Evolutionary conservation across 345 rosid genomes (phyloP), one percentile per base, ranked within the genome.

Genomic region (Hibiscus mutabilis): DNA sequence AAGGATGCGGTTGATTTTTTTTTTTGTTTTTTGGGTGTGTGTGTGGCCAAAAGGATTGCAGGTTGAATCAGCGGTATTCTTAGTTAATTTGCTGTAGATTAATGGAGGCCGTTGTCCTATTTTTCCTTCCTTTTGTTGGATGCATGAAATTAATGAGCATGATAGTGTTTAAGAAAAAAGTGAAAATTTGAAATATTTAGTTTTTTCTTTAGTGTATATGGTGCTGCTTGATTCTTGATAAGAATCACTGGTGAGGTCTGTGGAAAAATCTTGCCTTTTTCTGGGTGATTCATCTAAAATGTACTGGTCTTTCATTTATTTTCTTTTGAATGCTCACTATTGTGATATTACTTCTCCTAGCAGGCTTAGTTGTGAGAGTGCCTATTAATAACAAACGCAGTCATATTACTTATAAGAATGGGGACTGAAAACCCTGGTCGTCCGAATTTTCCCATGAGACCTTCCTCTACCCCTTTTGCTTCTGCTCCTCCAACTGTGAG

Each of bases 381-480:
- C 73, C 16, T 35, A 22, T 77, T 73, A 12, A 37, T 46, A 21
- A 64, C 73, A 46, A 65, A 65, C 29, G 8, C 22, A 61, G 24
- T 55, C 10, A 4, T 75, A 46, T 37, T 31, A 58, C 53, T 76
- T 70, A 55, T 78, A 73, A 25, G 74, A 60, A 91, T 93, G 97
- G 87, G 84, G 74, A 82, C 87, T 57, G 90, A 91, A 71, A 86
- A 91, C 63, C 86, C 85, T 13, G 86, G 87, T 51, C 88, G 82
- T 79, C 87, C 91, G 2, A 84, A 74, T 74, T 81, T 84, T 73
- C 88, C 89, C 66, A 73, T 78, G 62, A 78, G 89, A 66, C 85
- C 91, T 74, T 64, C 86, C 2, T n/a, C 84, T 27, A 60, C 88
- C 6, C 93, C 98, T 16, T 91, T 88, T 75, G 83, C 92, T 42